Evolutionary conservation across 768 basidiomycete genomes (phyloP), one percentile per base, ranked within the genome.

Genomic region (Agrocybe praecox): DNA sequence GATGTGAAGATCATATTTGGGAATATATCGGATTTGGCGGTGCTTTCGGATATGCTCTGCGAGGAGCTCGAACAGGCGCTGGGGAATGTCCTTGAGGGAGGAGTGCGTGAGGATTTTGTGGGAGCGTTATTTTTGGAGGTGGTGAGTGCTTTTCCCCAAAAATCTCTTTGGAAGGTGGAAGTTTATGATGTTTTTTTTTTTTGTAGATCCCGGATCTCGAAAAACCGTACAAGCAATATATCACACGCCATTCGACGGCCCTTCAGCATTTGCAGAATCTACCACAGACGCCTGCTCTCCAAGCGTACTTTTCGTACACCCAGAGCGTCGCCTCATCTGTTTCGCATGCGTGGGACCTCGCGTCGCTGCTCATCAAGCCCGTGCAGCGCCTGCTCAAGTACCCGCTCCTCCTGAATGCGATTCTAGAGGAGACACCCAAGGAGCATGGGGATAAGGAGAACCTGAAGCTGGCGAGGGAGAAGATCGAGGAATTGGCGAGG

Each of bases 301-400:
- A 77, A 14, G 74, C 80, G 2, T 95, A 94, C 70, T 79, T 92
- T 46, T 69, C 80, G 10, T 83, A 85, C 33, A 90, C 89, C 17
- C 82, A 84, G 56, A 78, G 76, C 11, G 77, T 89, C 34, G 88
- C 90, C 1, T 82, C 86, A 1, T 81, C 84, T 21, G 80, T 90
- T 12, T 90, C 92, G 0, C 88, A 93, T 65, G 91, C 94, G 2
- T 95, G 94, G 89, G 96, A 99, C 69, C 84, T 99, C 23, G 80
- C 92, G 6, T 94, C 94, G 0, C 83, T 98, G 36, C 88, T 99
- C 58, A 98, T 99, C 72, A 98, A 98, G 72, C 97, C 97, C 32
- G 94, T 99, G 3, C 97, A 98, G 67, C 87, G 96, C 15, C 81
- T 98, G 53, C 86, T 98, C 61, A 98, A 98, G 69, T 99, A 99